Evolutionary conservation across 371 early-diverging fungal genomes (phyloP), one percentile per base, ranked within the genome.

Genomic region (Homolaphlyctis polyrhiza): DNA sequence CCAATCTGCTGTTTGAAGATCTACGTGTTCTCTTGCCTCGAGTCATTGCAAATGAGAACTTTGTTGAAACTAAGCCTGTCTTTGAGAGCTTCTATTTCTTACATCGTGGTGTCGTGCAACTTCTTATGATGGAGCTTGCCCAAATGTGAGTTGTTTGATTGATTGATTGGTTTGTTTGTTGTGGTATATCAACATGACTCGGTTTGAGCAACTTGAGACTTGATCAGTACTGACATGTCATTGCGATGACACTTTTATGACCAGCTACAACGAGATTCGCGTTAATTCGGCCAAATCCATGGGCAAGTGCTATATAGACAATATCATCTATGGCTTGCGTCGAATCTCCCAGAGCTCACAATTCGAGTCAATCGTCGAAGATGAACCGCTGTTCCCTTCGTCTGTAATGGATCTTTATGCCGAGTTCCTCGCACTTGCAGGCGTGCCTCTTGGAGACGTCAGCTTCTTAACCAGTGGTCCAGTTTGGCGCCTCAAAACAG

Each of bases 1-100:
- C 71, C 29, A 8, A 62, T n/a, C 54, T 70, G 28, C 64, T 77
- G 35, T 73, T 77, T 66, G 57, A 68, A 58, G 63, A 66, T 45
- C 67, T 70, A 34, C 60, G 62, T 39, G 60, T 62, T 58, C 67
- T 66, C 39, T 47, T 76, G 0, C 55, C 69, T 14, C 76, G 64
- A 66, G 71, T 79, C 48, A 49, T 76, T 2, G 72, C 67, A 58
- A 70, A 69, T 14, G 77, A 76, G 33, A 73, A 74, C 50, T 45
- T 32, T 2, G 70, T 71, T 71, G 75, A 79, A 39, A 65, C 71
- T 59, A 71, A 69, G 11, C 65, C 71, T 1, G 64, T 79, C 18
- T 58, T 69, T 1, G 39, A 61, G 21, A 60, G 72, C 4, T 54
- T 69, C 16, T 79, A 74, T 63, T 75, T 66, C 58, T 49, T 71